Conservation (phyloP, 2,329 filamentous ascomycete genomes). For the Pochonia chlamydosporia region DNA sequence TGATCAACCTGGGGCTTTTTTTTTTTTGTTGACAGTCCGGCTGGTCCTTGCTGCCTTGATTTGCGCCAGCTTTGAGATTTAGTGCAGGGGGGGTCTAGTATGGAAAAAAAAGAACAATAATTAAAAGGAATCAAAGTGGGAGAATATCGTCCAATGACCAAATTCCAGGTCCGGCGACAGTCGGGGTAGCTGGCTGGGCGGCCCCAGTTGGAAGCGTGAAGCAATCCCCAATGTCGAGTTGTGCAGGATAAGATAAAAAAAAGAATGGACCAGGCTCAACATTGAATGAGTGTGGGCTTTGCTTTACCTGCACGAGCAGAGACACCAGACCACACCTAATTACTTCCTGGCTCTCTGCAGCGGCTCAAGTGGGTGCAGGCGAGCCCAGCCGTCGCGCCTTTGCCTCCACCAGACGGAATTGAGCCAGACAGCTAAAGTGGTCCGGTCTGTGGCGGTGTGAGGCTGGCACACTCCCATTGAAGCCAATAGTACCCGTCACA, state of each 20-base stretch:
- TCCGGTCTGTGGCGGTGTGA: too few relatives aligned
- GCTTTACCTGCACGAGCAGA: too few relatives aligned
- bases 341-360: too few relatives aligned
- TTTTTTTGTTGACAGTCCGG: conserved; percentile 1
- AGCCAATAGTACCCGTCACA: too few relatives aligned
- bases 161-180: not conserved
- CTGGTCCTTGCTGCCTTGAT: conserved; percentile 7
- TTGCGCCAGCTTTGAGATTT: conserved; percentile 2
- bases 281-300: not conserved
- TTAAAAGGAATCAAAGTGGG: not conserved
- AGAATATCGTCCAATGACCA: not conserved
- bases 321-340: too few relatives aligned
- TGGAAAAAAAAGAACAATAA: not conserved
- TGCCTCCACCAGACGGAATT: too few relatives aligned
- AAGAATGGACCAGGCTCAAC: not conserved
- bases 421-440: too few relatives aligned
- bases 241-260: not conserved
- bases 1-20: conserved; percentile 2
- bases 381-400: too few relatives aligned
- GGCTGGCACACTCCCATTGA: too few relatives aligned
- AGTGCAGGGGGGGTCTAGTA: not conserved
- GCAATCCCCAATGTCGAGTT: conserved; percentile 7
- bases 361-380: too few relatives aligned
- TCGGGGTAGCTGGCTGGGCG: conserved; percentile 3
- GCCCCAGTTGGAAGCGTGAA: conserved; percentile 4